Base-by-base conservation (phyloP, 2,329 filamentous ascomycete genomes). In the Beauveria sp. region DNA sequence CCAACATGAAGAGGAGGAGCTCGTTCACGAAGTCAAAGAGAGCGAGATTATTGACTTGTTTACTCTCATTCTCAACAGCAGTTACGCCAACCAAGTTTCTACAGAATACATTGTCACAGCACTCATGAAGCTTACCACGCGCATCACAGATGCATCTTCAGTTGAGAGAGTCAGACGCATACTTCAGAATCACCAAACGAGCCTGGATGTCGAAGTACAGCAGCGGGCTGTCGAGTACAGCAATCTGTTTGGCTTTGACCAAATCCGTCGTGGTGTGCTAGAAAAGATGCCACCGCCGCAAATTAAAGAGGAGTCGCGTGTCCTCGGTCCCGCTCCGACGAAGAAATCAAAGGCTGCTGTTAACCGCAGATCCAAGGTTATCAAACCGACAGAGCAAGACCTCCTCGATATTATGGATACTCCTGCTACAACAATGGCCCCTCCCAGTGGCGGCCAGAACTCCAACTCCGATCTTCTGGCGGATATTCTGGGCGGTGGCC, bases 201-300 rank as follows among this genome's bases (percentile, higher is more conserved):
- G 95, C 72, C 80, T 99, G 58, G 93, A 96, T 70, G 88, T 98
- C 28, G 95, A 99, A 73, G 89, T 98, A 26, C 96, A 99, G 74
- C 95, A 99, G 75, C 87, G 95, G 72, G 90, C 93, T 5, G 93
- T 96, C 22, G 95, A 99, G 73, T 99, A 98, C 70, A 86, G 87
- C 62, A 98, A 98, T 70, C 81, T 99, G n/a, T 98, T 99, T 69
- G 85, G 85, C 0, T 91, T 91, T 69, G 93, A 99, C 67, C 81
- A 91, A 63, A 90, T 99, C 61, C 87, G 93, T 60, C 85, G 84
- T 63, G 95, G 95, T 62, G 95, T 99, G 3, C 79, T 99, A 12
- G 95, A 99, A 76, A 96, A 95, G 74, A 99, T 99, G 96, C 95
- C 95, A 8, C 86, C 95, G 1, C 95, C 95, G 9, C 93, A 98